These are phyloP conservation scores for Colletotrichum caudatum DNA, from an alignment of 2,329 filamentous ascomycete species.

Conservation along the genomic window DNA sequence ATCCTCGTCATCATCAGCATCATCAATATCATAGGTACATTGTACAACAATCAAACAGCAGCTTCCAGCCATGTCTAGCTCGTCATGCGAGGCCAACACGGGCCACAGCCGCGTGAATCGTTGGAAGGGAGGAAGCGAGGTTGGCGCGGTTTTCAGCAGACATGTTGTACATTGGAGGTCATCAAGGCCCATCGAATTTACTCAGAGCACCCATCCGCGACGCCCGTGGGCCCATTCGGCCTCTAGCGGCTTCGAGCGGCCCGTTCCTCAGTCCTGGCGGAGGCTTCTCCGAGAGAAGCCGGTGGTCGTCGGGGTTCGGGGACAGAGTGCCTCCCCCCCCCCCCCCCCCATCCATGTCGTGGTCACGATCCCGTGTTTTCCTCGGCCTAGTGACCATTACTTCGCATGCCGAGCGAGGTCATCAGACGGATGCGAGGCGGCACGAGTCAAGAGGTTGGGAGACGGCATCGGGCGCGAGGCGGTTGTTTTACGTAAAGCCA, in stretches of 20 bases:
- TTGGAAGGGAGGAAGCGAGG: neutral
- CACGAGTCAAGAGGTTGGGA: slow-evolving; percentile 23
- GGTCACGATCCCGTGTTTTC: neutral
- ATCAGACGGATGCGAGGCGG: slow-evolving; percentile 1
- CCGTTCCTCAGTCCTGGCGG: neutral
- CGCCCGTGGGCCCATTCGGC: neutral
- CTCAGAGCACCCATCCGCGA: neutral
- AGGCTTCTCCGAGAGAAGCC: slow-evolving; percentile 8
- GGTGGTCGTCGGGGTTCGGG: neutral
- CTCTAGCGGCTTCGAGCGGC: too few species aligned
- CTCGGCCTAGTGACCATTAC: neutral
- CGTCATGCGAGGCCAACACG: neutral
- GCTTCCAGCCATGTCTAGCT: neutral
- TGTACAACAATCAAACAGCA: slow-evolving; percentile 6
- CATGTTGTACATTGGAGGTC: too few species aligned
- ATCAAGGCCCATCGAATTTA: neutral
- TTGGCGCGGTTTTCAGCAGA: neutral
- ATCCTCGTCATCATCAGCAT: neutral
- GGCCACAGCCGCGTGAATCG: neutral
- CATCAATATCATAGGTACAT: neutral
- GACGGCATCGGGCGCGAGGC: slow-evolving; percentile 1
- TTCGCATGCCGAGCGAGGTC: neutral
- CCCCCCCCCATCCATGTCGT: neutral
- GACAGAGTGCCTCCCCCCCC: too few species aligned
- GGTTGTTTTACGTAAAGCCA: slow-evolving; percentile 30